Percentiles rank a stretch among this genome's conserved stretches.
phyloP scores from a whole-genome alignment of 257 asterid genomes.

The Asclepias syriaca region DNA sequence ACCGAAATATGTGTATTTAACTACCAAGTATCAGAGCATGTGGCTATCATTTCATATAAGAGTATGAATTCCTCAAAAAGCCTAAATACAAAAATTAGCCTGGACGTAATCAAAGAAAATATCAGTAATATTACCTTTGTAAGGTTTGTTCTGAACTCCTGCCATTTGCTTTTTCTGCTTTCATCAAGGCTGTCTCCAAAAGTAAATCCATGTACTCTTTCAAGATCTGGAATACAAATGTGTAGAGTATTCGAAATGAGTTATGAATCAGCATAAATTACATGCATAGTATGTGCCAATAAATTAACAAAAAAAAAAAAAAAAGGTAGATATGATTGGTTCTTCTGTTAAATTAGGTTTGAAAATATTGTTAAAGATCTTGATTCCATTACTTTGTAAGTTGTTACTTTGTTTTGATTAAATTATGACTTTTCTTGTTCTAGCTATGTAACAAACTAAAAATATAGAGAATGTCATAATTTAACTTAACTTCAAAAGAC shows the following conservation, averaged over 20 bases:
- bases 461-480: not conserved
- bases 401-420: no score
- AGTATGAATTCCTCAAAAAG: not conserved
- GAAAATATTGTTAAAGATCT: no score
- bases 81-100: not conserved
- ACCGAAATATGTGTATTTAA: not conserved
- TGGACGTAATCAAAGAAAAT: not conserved
- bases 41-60: not conserved
- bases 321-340: no score
- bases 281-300: not conserved
- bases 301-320: no score
- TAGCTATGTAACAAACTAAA: not conserved
- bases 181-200: slow-evolving; percentile 91
- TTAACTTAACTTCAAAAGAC: not conserved
- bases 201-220: slow-evolving; percentile 77
- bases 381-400: no score
- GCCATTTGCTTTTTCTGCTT: slow-evolving; percentile 60
- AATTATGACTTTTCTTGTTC: not conserved
- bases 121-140: slow-evolving; percentile 45
- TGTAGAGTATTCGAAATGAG: not conserved
- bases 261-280: not conserved
- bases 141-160: slow-evolving; percentile 57
- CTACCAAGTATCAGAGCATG: not conserved
- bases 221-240: slow-evolving; percentile 53
- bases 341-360: no score